A percentile compares a stretch with the other conserved stretches of the same genome.
Conservation (phyloP, 495 filamentous ascomycete species). For the Chaetomium cochliodes region DNA sequence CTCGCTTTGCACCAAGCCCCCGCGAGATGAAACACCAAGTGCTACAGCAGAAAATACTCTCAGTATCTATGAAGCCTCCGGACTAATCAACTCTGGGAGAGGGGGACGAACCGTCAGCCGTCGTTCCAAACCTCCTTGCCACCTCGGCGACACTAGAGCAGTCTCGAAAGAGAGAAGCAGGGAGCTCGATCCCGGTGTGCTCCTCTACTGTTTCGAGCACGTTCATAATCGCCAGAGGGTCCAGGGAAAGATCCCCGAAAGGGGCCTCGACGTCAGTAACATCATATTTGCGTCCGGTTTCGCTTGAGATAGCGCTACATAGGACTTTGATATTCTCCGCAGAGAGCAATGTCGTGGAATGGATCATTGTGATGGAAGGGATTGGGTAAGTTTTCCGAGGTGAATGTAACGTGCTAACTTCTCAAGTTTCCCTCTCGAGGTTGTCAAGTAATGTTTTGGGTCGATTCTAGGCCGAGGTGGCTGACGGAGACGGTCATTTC, state of each 20-base stretch:
- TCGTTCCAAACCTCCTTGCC: background rate
- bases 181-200: background rate
- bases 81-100: background rate
- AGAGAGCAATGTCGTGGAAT: background rate
- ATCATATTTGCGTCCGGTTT: conserved; percentile 1
- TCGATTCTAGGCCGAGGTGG: no score
- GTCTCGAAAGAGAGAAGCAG: conserved; percentile 6
- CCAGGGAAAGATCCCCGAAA: background rate
- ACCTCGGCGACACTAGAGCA: background rate
- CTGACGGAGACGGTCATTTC: no score
- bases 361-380: background rate
- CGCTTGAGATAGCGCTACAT: conserved; percentile 5
- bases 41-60: background rate
- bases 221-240: conserved; percentile 3
- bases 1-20: no score
- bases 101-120: background rate
- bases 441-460: no score
- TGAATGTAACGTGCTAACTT: no score
- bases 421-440: no score
- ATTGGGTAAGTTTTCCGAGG: no score
- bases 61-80: background rate
- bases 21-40: no score
- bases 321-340: background rate
- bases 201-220: conserved; percentile 3
- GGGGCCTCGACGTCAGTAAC: background rate